A percentile compares a stretch with the other conserved stretches of the same genome.
These are phyloP conservation scores for Stemphylium beticola DNA, from an alignment of 2,329 filamentous ascomycete species.

Conservation along the genomic window DNA sequence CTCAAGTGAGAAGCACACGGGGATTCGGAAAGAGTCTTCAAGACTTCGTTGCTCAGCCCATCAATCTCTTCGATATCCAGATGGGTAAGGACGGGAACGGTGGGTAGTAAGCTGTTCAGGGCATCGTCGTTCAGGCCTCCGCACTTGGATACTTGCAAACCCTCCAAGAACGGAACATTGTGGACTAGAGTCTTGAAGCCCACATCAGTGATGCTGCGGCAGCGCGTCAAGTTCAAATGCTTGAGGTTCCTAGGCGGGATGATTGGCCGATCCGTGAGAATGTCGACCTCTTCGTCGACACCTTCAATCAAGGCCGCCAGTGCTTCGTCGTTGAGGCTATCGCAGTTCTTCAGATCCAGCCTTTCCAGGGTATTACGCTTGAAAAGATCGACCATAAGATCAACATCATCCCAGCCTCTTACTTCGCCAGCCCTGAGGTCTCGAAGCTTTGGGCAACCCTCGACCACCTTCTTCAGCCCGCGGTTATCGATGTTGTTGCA, in stretches of 20 bases:
- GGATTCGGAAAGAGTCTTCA: slow-evolving; percentile 77
- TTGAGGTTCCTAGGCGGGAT: slow-evolving; percentile 80
- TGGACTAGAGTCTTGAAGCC: slow-evolving; percentile 75
- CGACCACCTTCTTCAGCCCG: slow-evolving; percentile 74
- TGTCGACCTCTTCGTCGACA: slow-evolving; percentile 75
- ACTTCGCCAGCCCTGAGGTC: slow-evolving; percentile 86
- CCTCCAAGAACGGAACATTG: slow-evolving; percentile 79
- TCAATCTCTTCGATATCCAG: slow-evolving; percentile 88
- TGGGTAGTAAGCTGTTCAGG: slow-evolving; percentile 74
- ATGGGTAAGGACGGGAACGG: slow-evolving; percentile 78
- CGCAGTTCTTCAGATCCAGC: slow-evolving; percentile 81
- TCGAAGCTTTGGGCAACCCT: slow-evolving; percentile 73
- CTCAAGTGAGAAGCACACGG: slow-evolving; percentile 74
- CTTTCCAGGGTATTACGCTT: slow-evolving; percentile 80
- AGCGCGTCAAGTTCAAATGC: slow-evolving; percentile 85
- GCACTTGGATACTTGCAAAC: slow-evolving; percentile 82
- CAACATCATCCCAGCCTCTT: slow-evolving; percentile 74
- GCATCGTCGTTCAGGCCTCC: slow-evolving; percentile 74
- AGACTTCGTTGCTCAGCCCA: slow-evolving; percentile 74
- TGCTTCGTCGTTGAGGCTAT: slow-evolving; percentile 76
- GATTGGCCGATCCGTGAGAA: slow-evolving; percentile 75
- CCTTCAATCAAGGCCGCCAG: slow-evolving; percentile 79
- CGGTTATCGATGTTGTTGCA: slow-evolving; percentile 83
- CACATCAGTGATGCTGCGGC: slow-evolving; percentile 71
- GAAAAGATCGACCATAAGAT: slow-evolving; percentile 77